Evolutionary conservation across 2,329 filamentous ascomycete genomes (phyloP), one percentile per base, ranked within the genome.

Genomic region (Fonsecaea pugnacius): DNA sequence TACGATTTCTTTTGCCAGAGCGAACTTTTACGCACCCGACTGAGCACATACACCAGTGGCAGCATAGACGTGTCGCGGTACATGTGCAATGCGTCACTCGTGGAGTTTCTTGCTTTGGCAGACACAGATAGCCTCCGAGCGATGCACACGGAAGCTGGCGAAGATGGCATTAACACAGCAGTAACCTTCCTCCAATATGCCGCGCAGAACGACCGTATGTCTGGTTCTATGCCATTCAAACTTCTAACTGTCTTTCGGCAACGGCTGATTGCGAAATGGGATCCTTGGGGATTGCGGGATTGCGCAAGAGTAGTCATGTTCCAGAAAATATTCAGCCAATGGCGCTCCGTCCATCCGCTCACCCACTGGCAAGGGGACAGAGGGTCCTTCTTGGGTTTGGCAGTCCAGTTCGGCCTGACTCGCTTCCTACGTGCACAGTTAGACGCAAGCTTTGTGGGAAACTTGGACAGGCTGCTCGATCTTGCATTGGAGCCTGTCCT

Each of bases 1-100:
- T 43, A 58, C 18, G 55, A 58, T n/a, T 52, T 52, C 21, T 52
- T 52, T 18, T 18, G 48, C n/a, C 48, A 24, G 18, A 52, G 18
- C 48, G 6, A 16, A 52, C 12, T 27, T 14, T 16, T 52, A 16
- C 48, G 48, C 4, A 21, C 24, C 12, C 18, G 48, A 7, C 48
- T 52, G 4, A 52, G 10, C 21, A n/a, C 24, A 24, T 52, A 52
- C 18, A 24, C 48, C 30, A 16, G 18, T 21, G 48, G 48, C 21
- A 21, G 14, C 24, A 5, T 32, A 27, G 48, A 52, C 16, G 48
- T 52, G 4, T 24, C 48, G 30, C 48, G 48, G 18, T 52, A 52
- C 30, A 21, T 52, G 48, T 52, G 33, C 16, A 21, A 52, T 32
- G 48, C 48, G 16, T 24, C 18, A 7, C 48, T 18, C 1, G 48